Base-by-base conservation (phyloP, 192 early-diverging fungal species). In the Thamnidium elegans region DNA sequence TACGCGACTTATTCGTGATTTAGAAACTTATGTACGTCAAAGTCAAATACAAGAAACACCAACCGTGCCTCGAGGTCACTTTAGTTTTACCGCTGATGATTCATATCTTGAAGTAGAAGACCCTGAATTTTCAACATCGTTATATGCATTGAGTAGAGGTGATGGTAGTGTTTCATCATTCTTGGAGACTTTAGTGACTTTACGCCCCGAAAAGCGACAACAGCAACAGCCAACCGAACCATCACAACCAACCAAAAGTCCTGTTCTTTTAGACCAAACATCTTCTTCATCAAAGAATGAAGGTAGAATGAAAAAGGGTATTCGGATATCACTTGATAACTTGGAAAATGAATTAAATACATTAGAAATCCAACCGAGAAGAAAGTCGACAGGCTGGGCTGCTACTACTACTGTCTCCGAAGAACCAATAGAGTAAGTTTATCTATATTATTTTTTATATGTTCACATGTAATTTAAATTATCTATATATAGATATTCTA, bases 1-100 rank as follows among this genome's bases (percentile, higher is more conserved):
- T 42, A 45, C 26, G 11, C 13, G 31, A 7, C 32, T 68, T 10
- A 19, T 72, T 64, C 68, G n/a, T 54, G 69, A 74, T 23, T 62
- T 72, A 5, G 50, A 55, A 32, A 7, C 3, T 6, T 70, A 67
- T 10, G 43, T 50, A 7, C 71, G 46, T 10, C 59, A 73, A 15
- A 39, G 58, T 15, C 73, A 72, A 67, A 39, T 21, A 11, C 3
- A 30, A 30, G 51, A 69, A 46, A 59, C 31, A 15, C 42, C 55
- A 15, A 39, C 36, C 5, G 36, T 39, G 19, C 26, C 3, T 26
- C 8, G 43, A 19, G 3, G 34, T 56, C 7, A 15, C 31, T 17
- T 56, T 34, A 19, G 34, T 34, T 3, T 26, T 20, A 46, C 42
- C 23, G 7, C 11, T 32, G 44, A 17, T 17, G 31, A 19, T 15